Base-by-base conservation (phyloP, 306 rosid species). In the Prunus kanzakura region DNA sequence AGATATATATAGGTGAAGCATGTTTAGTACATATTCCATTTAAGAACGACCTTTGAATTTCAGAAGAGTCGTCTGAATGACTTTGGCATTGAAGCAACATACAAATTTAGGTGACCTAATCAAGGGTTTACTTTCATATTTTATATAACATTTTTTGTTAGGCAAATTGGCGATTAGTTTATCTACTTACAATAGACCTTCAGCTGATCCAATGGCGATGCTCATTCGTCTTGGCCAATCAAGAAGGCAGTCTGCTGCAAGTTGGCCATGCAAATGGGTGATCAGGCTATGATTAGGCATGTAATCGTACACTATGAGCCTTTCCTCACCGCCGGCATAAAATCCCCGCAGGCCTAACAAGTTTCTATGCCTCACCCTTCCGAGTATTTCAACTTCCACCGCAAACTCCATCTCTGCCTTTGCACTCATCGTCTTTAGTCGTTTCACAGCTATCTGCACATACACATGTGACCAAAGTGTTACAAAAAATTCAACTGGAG, bases 341-440 rank as follows among this genome's bases (percentile, higher is more conserved):
- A 86, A 94, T 71, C 98, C 98, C 15, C 97, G 85, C 64, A 94
- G 83, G 2, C 96, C 97, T 46, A 94, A 83, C 83, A 92, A 61
- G 61, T 94, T 94, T 64, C 83, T 88, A 68, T 94, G 98, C 62
- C 95, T 86, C 66, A 94, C 98, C 77, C 98, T 84, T 51, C 93
- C 98, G 16, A 92, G 95, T 52, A 94, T 89, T 84, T 94, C 98
- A 25, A 91, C 98, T 86, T 94, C 95, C 14, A 94, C 97, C 8
- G 98, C 98, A 70, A 94, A 94, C 75, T 94, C 98, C 98, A 91
- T 94, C 84, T 94, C 97, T 38, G 96, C 91, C 85, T 92, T 94
- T n/a, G 93, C 88, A n/a, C 86, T 94, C 93, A 91, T 86, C 3
- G 89, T 75, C 78, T 94, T 94, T 65, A 94, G 74, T 6, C 97